Base-by-base conservation (phyloP, 2,329 filamentous ascomycete genomes). In the Tolypocladium sp. region DNA sequence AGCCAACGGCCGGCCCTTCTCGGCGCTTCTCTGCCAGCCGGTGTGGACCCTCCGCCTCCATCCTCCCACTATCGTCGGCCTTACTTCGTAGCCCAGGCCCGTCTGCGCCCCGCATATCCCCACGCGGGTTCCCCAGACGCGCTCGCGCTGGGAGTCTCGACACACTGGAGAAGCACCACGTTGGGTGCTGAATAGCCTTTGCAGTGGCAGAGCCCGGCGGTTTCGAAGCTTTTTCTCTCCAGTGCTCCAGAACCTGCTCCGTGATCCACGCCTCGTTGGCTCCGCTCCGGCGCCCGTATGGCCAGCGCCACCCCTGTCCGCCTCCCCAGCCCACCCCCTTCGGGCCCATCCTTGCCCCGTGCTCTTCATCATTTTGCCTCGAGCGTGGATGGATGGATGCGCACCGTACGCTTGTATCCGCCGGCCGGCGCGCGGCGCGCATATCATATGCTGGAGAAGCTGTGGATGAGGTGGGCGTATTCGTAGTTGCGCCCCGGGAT, bases 11-110 rank as follows among this genome's bases (percentile, higher is more conserved):
- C 70, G 70, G 69, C 70, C 62, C 65, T 72, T 69, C 70, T 72
- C 70, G 70, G 70, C 70, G 70, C 70, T 72, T 72, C 69, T 72
- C 63, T 64, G 57, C 57, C 55, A 59, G 25, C 49, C 57, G 49
- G 55, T 57, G 57, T 61, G 55, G 60, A 30, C 55, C 58, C 51
- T 51, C 53, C 38, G 51, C 58, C 59, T 46, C 54, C 49, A 42
- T 40, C 57, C 51, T 57, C 38, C 56, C 55, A 60, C 57, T 58
- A 58, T 57, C 55, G 55, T 68, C 68, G 69, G 70, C 69, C 62
- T 69, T 71, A 70, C 69, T 62, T 71, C 68, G 70, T 67, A 69
- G 69, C 69, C 57, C 58, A 61, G 60, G 59, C 60, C 58, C 49
- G 53, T 57, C 59, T 40, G 46, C 17, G 60, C 57, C 61, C 61